A percentile compares a stretch with the other conserved stretches of the same genome.
Evolutionary conservation across 2,329 filamentous ascomycete species (phyloP).

Genomic region (Mariannaea sp.): DNA sequence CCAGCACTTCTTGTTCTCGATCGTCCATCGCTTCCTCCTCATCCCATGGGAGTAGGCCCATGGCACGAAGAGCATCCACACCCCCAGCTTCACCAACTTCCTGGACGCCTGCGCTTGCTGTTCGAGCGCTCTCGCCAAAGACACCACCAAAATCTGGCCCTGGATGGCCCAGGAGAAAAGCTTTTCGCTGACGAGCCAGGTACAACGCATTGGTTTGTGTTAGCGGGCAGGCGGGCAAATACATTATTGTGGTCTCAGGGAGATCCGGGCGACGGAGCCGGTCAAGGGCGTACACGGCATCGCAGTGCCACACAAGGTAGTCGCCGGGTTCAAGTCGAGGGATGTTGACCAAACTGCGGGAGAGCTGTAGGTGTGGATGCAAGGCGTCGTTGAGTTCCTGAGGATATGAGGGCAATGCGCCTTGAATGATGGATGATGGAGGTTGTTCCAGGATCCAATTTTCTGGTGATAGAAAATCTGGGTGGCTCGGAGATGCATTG

Average conservation of each 20-base stretch:
- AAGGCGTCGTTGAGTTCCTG: conserved; percentile 69
- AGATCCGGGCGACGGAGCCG: conserved; percentile 38
- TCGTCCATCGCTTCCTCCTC: conserved; percentile 43
- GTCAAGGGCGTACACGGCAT: conserved; percentile 73
- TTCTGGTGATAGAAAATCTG: conserved; percentile 46
- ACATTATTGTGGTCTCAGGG: conserved; percentile 41
- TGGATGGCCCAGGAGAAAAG: conserved; percentile 49
- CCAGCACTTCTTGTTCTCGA: conserved; percentile 42
- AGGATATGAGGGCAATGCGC: conserved; percentile 67
- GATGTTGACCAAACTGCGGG: conserved; percentile 69
- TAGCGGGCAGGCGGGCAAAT: conserved; percentile 48
- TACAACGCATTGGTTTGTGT: conserved; percentile 51
- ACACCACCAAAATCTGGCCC: conserved; percentile 47
- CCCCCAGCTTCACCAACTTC: conserved; percentile 48
- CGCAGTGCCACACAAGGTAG: conserved; percentile 77
- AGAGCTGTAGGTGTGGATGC: conserved; percentile 71
- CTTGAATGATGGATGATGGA: conserved; percentile 63
- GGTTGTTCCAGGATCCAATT: conserved; percentile 60
- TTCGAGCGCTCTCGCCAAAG: conserved; percentile 42
- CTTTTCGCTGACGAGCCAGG: conserved; percentile 48
- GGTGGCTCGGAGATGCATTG: conserved; percentile 46
- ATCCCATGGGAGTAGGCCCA: conserved; percentile 50
- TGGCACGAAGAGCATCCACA: conserved; percentile 46
- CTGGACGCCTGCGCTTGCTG: conserved; percentile 43
- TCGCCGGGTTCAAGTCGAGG: conserved; percentile 72